A percentile compares a stretch with the other conserved stretches of the same genome.
Conservation (phyloP, 768 basidiomycete genomes). For the Pulveroboletus sp. region DNA sequence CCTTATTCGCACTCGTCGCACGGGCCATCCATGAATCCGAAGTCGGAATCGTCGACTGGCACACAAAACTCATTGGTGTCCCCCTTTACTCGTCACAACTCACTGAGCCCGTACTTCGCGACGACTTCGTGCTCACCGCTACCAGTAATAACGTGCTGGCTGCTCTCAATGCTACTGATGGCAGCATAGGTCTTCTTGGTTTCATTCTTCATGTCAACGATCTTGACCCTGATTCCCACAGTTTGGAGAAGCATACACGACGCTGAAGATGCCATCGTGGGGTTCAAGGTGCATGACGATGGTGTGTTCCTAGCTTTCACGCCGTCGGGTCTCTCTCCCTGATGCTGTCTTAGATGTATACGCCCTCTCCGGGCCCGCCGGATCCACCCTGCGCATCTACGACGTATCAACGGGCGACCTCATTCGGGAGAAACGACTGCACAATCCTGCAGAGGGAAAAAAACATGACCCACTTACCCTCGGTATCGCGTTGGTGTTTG, state of each 20-base stretch:
- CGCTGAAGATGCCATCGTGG: slow-evolving; percentile 59
- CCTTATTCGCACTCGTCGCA: slow-evolving; percentile 21
- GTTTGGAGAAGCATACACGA: slow-evolving; percentile 82
- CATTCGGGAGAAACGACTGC: slow-evolving; percentile 59
- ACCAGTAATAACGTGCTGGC: slow-evolving; percentile 77
- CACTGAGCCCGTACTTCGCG: slow-evolving; percentile 59
- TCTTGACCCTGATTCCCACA: slow-evolving; percentile 24
- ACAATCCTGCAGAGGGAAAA: slow-evolving; percentile 39
- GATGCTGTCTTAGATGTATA: slow-evolving; percentile 48
- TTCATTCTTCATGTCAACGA: slow-evolving; percentile 3
- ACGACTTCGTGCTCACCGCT: slow-evolving; percentile 56
- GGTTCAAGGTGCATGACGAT: slow-evolving; percentile 53
- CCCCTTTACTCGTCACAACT: slow-evolving; percentile 49
- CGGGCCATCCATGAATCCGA: slow-evolving; percentile 66
- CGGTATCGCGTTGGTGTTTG: slow-evolving; percentile 45
- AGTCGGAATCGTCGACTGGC: slow-evolving; percentile 84
- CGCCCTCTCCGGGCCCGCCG: slow-evolving; percentile 71
- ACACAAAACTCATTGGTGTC: slow-evolving; percentile 70
- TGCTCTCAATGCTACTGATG: slow-evolving; percentile 61
- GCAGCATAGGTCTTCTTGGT: slow-evolving; percentile 55
- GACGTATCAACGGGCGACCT: slow-evolving; percentile 60
- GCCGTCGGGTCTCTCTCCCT: background rate
- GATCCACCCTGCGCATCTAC: slow-evolving; percentile 63
- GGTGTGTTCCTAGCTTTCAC: slow-evolving; percentile 38
- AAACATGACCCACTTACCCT: slow-evolving; percentile 49